phyloP scores from a whole-genome alignment of 306 rosid genomes.

The Castanopsis chinensis region DNA sequence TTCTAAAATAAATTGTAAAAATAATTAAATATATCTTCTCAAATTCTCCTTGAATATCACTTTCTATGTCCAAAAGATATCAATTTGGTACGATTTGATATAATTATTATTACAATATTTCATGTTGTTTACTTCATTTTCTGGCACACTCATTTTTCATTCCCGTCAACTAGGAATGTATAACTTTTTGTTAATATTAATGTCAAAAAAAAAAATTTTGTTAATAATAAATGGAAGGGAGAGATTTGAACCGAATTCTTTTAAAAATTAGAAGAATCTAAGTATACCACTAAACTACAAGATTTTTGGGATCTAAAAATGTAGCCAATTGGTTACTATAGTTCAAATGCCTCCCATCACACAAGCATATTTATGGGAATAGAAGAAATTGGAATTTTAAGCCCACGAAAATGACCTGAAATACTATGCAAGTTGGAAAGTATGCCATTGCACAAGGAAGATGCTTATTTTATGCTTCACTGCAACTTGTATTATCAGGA shows the following conservation, averaged over 20 bases:
- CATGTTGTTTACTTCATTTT: too few relatives aligned
- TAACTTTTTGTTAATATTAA: too few relatives aligned
- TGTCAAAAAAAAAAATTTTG: too few relatives aligned
- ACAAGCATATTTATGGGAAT: background rate
- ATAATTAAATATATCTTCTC: background rate
- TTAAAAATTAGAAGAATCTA: too few relatives aligned
- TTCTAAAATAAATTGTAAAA: background rate
- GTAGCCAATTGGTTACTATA: background rate
- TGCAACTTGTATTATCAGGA: background rate
- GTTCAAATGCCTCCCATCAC: background rate
- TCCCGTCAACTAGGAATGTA: too few relatives aligned
- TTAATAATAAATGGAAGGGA: too few relatives aligned
- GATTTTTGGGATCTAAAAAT: too few relatives aligned
- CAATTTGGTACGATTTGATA: too few relatives aligned
- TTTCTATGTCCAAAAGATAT: background rate
- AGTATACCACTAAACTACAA: too few relatives aligned
- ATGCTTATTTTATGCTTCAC: background rate
- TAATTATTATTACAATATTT: too few relatives aligned
- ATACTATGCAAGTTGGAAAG: background rate
- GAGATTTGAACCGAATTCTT: too few relatives aligned
- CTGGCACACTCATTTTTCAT: too few relatives aligned
- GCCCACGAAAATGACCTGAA: conserved; percentile 9
- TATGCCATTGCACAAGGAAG: background rate
- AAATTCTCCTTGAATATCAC: background rate
- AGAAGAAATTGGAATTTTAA: background rate